Evolutionary conservation across 2,329 filamentous ascomycete genomes (phyloP), one percentile per base, ranked within the genome.

Genomic region (Tolypocladium endophyticum): DNA sequence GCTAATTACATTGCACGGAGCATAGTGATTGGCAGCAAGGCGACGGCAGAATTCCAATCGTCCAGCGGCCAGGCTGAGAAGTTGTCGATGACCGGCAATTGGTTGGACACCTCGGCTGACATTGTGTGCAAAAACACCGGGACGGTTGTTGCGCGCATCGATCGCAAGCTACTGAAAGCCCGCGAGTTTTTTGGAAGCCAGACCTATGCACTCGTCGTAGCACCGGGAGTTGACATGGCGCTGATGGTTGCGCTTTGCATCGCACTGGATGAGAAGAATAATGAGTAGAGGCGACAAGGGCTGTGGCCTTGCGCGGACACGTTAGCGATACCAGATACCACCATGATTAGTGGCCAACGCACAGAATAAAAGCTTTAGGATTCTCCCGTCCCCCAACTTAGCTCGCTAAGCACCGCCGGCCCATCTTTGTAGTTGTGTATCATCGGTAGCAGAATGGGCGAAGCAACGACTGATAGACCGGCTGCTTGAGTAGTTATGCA

Each of bases 221-320:
- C 85, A 1, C 84, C 86, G 0, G 82, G 82, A 20, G 82, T 88
- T 8, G 87, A 90, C 66, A 78, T 87, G 71, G 81, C 84, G 4
- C 67, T 89, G 55, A 81, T 89, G 64, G 83, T 79, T 0, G 87
- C 86, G 14, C 74, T 89, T 66, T 89, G 85, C 67, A 84, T 90
- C 58, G 85, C 81, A 61, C 73, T 89, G 61, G 87, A 89, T 63
- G 86, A 89, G 77, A 81, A 80, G 74, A 81, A 86, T 41, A 72
- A 73, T 30, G 71, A 73, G 2, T 25, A 41, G 14, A 18, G 20
- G 20, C 4, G 25, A 12, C 6, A 8, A 4, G 5, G 23, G 23
- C n/a, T 47, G 45, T 20, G 33, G 28, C 47, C 16, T 20, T 28
- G n/a, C 3, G 20, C 16, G 18, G 7, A 20, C 20, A 7, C 5